Evolutionary conservation across 192 early-diverging fungal species (phyloP).

Genomic region (Nowakowskiella sp.): DNA sequence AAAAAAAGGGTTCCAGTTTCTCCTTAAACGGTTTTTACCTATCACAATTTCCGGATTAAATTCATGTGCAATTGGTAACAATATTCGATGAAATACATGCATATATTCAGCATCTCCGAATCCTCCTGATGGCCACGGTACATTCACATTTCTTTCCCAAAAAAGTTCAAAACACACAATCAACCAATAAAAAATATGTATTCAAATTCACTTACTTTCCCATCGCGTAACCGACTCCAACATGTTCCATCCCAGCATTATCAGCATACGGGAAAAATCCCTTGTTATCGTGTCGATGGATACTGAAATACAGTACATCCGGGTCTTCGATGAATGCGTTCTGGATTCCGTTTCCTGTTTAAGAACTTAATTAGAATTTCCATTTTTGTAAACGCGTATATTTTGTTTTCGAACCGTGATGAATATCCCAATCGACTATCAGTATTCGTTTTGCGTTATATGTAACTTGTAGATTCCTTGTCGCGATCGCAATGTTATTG

Average conservation of each 20-base stretch:
- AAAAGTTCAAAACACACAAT: background rate
- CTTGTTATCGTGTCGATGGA: slow-evolving; percentile 78
- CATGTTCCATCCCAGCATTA: slow-evolving; percentile 42
- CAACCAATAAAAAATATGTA: background rate
- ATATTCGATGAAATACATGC: slow-evolving; percentile 65
- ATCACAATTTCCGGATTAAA: slow-evolving; percentile 77
- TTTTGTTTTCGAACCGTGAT: slow-evolving; percentile 59
- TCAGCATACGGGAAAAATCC: slow-evolving; percentile 67
- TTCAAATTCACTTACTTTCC: slow-evolving; percentile 44
- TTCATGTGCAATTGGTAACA: slow-evolving; percentile 77
- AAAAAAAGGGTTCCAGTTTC: background rate
- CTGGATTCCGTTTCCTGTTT: slow-evolving; percentile 79
- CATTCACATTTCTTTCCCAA: slow-evolving; percentile 81
- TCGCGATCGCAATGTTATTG: slow-evolving; percentile 86
- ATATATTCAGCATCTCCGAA: slow-evolving; percentile 83
- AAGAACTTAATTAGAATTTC: background rate
- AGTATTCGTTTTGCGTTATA: slow-evolving; percentile 52
- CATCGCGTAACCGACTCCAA: slow-evolving; percentile 47
- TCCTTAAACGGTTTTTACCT: too few species aligned
- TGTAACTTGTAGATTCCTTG: slow-evolving; percentile 45
- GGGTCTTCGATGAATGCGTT: slow-evolving; percentile 68
- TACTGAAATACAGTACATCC: slow-evolving; percentile 72
- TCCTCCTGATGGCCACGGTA: slow-evolving; percentile 71
- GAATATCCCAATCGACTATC: slow-evolving; percentile 92
- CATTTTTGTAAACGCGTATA: background rate